Evolutionary conservation across 805 yeast species (phyloP).

Genomic region (Starmerella sp.): DNA sequence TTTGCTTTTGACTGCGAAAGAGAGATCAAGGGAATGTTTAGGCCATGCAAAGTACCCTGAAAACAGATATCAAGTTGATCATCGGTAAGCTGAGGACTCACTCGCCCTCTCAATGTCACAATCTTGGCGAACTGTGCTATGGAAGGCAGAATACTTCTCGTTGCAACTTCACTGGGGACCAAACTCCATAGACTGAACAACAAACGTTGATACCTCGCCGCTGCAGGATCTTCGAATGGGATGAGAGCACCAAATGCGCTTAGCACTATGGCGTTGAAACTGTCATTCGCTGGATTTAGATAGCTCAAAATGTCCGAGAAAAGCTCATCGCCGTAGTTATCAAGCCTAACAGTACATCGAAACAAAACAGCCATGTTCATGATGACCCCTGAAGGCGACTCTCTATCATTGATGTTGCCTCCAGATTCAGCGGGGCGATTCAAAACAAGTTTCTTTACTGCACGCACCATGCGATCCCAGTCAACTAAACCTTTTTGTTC

Average conservation of each 20-base stretch:
- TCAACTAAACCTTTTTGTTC: conserved; percentile 1
- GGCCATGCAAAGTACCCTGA: conserved; percentile 34
- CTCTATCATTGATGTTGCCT: not conserved
- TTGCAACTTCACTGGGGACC: conserved; percentile 8
- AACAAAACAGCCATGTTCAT: conserved; percentile 11
- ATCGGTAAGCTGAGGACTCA: conserved; percentile 33
- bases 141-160: conserved; percentile 8
- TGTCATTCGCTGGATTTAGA: conserved; percentile 10
- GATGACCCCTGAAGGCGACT: not conserved
- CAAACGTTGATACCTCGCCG: not conserved
- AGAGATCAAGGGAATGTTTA: conserved; percentile 36
- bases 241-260: conserved; percentile 9
- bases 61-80: conserved; percentile 51
- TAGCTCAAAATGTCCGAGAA: conserved; percentile 10
- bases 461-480: conserved; percentile 3
- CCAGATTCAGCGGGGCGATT: not conserved
- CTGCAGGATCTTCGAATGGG: conserved; percentile 7
- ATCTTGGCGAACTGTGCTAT: conserved; percentile 10
- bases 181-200: conserved; percentile 6
- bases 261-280: conserved; percentile 2
- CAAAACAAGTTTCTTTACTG: conserved; percentile 12
- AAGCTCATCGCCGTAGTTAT: not conserved
- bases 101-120: not conserved
- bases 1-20: conserved; percentile 3
- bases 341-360: conserved; percentile 1